Conservation (phyloP, 108 stramenopile genomes). For the Fragilariopsis cylindrus region DNA sequence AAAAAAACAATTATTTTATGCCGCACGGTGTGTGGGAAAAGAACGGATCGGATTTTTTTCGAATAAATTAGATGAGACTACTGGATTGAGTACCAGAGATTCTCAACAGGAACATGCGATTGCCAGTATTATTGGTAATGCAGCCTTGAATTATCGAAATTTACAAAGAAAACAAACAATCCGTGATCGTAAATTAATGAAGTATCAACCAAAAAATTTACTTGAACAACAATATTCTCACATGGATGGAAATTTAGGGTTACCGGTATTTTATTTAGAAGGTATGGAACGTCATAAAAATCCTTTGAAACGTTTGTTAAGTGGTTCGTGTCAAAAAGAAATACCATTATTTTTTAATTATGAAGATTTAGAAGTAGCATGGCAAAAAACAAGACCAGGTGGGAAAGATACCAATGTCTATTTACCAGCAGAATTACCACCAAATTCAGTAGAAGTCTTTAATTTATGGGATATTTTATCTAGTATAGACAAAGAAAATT, state of each 20-base stretch:
- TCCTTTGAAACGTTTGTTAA: slow-evolving; percentile 42
- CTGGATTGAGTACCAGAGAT: not conserved
- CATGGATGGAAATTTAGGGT: slow-evolving; percentile 78
- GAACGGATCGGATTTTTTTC: slow-evolving; percentile 77
- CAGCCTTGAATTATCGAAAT: slow-evolving; percentile 60
- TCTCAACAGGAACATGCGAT: slow-evolving; percentile 52
- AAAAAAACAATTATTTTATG: slow-evolving; percentile 81
- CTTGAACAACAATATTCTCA: slow-evolving; percentile 44
- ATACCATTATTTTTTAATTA: slow-evolving; percentile 82
- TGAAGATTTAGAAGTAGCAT: slow-evolving; percentile 76
- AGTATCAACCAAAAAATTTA: slow-evolving; percentile 27
- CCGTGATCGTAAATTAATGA: slow-evolving; percentile 44
- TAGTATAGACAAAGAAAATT: slow-evolving; percentile 58
- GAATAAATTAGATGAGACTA: not conserved
- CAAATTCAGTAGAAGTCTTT: slow-evolving; percentile 71
- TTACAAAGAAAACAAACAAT: slow-evolving; percentile 50
- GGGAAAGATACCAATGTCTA: slow-evolving; percentile 11
- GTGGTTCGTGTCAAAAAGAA: slow-evolving; percentile 41
- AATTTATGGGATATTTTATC: slow-evolving; percentile 81
- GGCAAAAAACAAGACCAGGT: slow-evolving; percentile 48
- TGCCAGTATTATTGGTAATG: slow-evolving; percentile 35
- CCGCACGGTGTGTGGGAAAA: slow-evolving; percentile 71
- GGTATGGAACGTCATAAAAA: slow-evolving; percentile 55
- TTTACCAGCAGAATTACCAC: slow-evolving; percentile 46
- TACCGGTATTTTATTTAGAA: slow-evolving; percentile 77